Evolutionary conservation across 192 early-diverging fungal genomes (phyloP).

Genomic region (Dimargaris xerosporica): DNA sequence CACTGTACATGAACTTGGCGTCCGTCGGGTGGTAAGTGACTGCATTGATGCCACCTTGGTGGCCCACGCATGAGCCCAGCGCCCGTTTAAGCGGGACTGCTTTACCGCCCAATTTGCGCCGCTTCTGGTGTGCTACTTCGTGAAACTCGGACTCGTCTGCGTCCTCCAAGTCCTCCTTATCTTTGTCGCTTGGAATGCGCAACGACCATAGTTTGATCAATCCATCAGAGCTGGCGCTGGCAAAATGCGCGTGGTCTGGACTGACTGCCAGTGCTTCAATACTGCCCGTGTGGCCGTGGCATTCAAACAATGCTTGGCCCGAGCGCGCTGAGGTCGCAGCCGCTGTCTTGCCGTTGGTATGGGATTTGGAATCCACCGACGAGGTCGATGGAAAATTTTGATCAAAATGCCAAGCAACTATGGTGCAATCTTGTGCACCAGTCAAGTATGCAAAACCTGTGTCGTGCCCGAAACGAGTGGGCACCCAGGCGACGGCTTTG

Average conservation of each 20-base stretch:
- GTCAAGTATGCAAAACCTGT: neutral
- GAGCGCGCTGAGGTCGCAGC: neutral
- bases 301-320: constrained; percentile 39
- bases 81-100: constrained; percentile 18
- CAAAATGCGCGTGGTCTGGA: constrained; percentile 22
- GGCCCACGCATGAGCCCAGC: constrained; percentile 41
- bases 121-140: constrained; percentile 13
- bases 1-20: constrained; percentile 55
- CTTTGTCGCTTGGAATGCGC: constrained; percentile 31
- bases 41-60: constrained; percentile 59
- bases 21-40: constrained; percentile 51
- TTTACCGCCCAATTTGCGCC: neutral
- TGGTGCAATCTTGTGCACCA: constrained; percentile 6
- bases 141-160: constrained; percentile 19
- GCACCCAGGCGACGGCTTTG: constrained; percentile 1
- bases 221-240: constrained; percentile 51
- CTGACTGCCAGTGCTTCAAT: constrained; percentile 61
- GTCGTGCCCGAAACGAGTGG: neutral
- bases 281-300: constrained; percentile 63
- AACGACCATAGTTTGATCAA: constrained; percentile 68
- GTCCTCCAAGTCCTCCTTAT: constrained; percentile 20
- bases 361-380: constrained; percentile 18
- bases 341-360: neutral
- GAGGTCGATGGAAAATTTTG: constrained; percentile 16
- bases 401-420: neutral